These are phyloP conservation scores for Clarireedia monteithiana DNA, from an alignment of 2,329 filamentous ascomycete species.

Conservation along the genomic window DNA sequence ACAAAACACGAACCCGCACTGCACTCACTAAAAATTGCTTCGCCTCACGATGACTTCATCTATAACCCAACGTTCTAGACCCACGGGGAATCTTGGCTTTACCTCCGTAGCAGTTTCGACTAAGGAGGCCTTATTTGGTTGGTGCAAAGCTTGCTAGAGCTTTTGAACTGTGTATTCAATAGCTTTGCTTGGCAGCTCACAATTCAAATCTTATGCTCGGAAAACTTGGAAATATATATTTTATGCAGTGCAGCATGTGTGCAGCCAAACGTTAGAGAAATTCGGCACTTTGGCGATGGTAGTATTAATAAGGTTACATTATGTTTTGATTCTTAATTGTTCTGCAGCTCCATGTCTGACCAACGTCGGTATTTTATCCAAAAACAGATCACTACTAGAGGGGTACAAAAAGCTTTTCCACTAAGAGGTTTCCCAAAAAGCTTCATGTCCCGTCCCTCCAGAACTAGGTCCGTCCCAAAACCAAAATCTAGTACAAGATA, in stretches of 20 bases:
- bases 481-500: not conserved
- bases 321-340: not conserved
- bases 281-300: too few species aligned
- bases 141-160: too few species aligned
- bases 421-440: not conserved
- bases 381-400: not conserved
- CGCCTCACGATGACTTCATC: not conserved
- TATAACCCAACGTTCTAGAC: not conserved
- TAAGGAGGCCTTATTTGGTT: not conserved
- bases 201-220: too few species aligned
- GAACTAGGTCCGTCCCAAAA: not conserved
- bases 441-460: not conserved
- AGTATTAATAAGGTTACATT: not conserved
- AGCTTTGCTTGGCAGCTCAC: too few species aligned
- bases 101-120: not conserved
- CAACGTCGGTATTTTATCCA: not conserved
- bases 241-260: too few species aligned
- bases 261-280: too few species aligned
- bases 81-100: not conserved
- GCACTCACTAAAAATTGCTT: not conserved
- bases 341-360: not conserved
- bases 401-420: too few species aligned
- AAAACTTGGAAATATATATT: too few species aligned
- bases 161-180: too few species aligned
- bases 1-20: too few species aligned